Percentiles rank a stretch among this genome's conserved stretches.
Conservation (phyloP, 768 basidiomycete species). For the Naganishia kalamii region DNA sequence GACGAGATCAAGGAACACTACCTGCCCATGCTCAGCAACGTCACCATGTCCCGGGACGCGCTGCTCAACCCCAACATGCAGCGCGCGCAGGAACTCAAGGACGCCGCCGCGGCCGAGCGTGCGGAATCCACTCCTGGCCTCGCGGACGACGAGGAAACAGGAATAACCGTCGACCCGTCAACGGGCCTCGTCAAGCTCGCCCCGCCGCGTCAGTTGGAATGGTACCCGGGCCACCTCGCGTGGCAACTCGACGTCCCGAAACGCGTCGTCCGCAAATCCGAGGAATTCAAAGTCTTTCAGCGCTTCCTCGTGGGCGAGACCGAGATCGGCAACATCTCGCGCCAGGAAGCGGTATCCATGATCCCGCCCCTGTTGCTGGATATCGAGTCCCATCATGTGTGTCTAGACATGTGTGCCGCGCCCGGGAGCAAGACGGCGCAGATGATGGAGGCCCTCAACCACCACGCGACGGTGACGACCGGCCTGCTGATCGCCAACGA, state of each 20-base stretch:
- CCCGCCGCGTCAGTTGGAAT: constrained; percentile 76
- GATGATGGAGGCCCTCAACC: constrained; percentile 88
- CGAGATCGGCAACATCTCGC: constrained; percentile 75
- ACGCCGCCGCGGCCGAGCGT: neutral
- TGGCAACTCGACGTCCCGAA: constrained; percentile 96
- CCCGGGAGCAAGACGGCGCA: constrained; percentile 99
- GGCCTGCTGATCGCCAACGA: constrained; percentile 94
- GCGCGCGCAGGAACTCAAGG: neutral
- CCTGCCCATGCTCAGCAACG: constrained; percentile 66
- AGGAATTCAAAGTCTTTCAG: constrained; percentile 90
- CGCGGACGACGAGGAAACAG: neutral
- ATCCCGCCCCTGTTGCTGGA: constrained; percentile 92
- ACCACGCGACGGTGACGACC: constrained; percentile 62
- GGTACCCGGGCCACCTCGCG: constrained; percentile 92
- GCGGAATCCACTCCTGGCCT: neutral
- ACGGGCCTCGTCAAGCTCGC: constrained; percentile 57
- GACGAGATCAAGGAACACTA: constrained; percentile 68
- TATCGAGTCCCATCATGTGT: constrained; percentile 81
- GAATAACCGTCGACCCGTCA: neutral
- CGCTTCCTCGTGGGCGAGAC: constrained; percentile 96
- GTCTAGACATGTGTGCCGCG: constrained; percentile 94
- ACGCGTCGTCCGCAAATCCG: constrained; percentile 72
- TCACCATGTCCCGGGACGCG: constrained; percentile 51
- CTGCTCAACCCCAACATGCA: constrained; percentile 17
- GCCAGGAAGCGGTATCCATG: constrained; percentile 98